A percentile compares a stretch with the other conserved stretches of the same genome.
Conservation (phyloP, 306 rosid genomes). For the Quercus rubra region DNA sequence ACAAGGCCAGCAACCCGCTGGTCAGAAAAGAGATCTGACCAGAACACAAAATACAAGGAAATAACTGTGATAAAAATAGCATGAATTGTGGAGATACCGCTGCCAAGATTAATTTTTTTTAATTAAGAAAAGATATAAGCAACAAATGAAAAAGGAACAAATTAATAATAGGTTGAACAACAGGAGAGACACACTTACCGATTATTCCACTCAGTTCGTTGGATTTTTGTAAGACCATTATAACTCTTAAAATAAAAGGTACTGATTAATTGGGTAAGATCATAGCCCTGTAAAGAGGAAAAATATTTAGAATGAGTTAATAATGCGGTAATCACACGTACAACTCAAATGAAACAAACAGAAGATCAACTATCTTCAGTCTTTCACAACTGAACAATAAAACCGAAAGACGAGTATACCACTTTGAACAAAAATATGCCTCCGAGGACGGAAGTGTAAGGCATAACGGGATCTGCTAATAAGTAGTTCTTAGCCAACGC, state of each 20-base stretch:
- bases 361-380: neutral
- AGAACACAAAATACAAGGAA: conserved; percentile 53
- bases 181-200: conserved; percentile 35
- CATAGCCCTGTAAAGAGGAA: conserved; percentile 38
- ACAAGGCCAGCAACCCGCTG: conserved; percentile 37
- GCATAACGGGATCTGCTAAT: conserved; percentile 41
- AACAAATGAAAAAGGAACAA: neutral
- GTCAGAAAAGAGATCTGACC: conserved; percentile 69
- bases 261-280: conserved; percentile 51
- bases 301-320: neutral
- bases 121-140: conserved; percentile 17
- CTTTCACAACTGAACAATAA: neutral
- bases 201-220: conserved; percentile 57
- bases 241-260: conserved; percentile 46
- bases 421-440: conserved; percentile 54
- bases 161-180: neutral
- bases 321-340: neutral
- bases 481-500: conserved; percentile 37
- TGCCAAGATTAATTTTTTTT: conserved; percentile 23
- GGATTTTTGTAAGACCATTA: conserved; percentile 53
- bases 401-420: conserved; percentile 27
- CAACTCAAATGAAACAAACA: neutral
- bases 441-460: conserved; percentile 44
- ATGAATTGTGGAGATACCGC: conserved; percentile 59
- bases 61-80: conserved; percentile 52